Evolutionary conservation across 2,329 filamentous ascomycete species (phyloP).

Genomic region (Epichloe amarillans): DNA sequence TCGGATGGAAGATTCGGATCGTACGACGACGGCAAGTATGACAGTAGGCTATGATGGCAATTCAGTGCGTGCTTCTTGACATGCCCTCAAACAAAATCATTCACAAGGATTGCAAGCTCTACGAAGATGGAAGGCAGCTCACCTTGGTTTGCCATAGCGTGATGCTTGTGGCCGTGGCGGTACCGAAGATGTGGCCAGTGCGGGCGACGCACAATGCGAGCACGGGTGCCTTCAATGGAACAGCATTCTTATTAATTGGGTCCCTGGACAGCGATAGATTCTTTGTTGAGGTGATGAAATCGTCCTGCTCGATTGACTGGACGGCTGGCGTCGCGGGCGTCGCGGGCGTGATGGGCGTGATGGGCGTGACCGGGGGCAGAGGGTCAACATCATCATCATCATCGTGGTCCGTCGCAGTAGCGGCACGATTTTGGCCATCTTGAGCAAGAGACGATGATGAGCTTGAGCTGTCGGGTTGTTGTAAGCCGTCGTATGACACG

Average conservation of each 20-base stretch:
- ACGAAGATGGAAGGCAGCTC: conserved; percentile 10
- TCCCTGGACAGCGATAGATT: conserved; percentile 10
- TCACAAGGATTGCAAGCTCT: neutral
- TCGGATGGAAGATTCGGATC: conserved; percentile 65
- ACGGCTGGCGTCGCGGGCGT: conserved; percentile 46
- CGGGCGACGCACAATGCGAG: conserved; percentile 65
- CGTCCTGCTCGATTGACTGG: conserved; percentile 44
- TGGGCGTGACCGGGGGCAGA: conserved; percentile 30
- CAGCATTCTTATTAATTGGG: conserved; percentile 15
- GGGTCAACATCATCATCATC: conserved; percentile 26
- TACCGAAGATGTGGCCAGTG: conserved; percentile 70
- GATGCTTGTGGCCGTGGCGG: conserved; percentile 72
- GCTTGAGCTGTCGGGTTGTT: conserved; percentile 19
- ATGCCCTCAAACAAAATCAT: neutral
- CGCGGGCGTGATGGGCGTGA: conserved; percentile 11
- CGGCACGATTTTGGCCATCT: conserved; percentile 12
- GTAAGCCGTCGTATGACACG: conserved; percentile 48
- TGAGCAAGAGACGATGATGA: conserved; percentile 3
- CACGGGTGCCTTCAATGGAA: conserved; percentile 49
- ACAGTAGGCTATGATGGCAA: conserved; percentile 60
- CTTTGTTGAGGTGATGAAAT: conserved; percentile 15
- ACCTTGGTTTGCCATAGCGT: conserved; percentile 97
- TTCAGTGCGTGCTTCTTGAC: neutral
- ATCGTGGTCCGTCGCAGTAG: conserved; percentile 18
- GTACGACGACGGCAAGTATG: conserved; percentile 70